A percentile compares a stretch with the other conserved stretches of the same genome.
phyloP scores from a whole-genome alignment of 495 filamentous ascomycete genomes.

The Penicillium longicatenatum region DNA sequence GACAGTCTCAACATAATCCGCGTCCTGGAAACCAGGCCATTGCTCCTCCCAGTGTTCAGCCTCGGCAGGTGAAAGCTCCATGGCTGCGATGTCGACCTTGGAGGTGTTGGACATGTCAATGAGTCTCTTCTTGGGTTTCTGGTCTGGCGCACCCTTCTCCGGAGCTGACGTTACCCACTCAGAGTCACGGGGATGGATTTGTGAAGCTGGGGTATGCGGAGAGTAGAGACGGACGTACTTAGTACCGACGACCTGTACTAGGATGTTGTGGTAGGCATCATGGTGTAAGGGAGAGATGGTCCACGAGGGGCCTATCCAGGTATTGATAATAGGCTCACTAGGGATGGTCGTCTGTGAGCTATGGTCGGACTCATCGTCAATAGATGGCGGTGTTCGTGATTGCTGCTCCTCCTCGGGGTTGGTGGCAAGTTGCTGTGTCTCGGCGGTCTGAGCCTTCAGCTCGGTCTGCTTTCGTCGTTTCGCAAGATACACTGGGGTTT shows the following conservation, averaged over 20 bases:
- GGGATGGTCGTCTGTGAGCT: conserved; percentile 21
- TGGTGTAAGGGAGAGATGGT: conserved; percentile 93
- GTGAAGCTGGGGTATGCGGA: conserved; percentile 55
- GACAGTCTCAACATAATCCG: conserved; percentile 77
- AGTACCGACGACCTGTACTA: conserved; percentile 84
- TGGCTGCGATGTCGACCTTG: conserved; percentile 65
- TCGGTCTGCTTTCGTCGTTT: conserved; percentile 35
- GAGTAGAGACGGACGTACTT: conserved; percentile 91
- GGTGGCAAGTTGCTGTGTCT: neutral
- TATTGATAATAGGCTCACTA: conserved; percentile 62
- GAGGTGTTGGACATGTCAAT: conserved; percentile 96
- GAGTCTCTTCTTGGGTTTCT: conserved; percentile 24
- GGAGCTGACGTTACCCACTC: conserved; percentile 52
- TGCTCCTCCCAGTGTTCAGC: conserved; percentile 51
- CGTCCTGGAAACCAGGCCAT: conserved; percentile 58
- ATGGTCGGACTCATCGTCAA: conserved; percentile 11
- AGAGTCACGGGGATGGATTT: conserved; percentile 66
- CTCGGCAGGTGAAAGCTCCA: conserved; percentile 48
- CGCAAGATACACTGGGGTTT: conserved; percentile 47
- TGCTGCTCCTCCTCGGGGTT: too few species aligned
- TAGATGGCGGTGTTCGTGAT: too few species aligned
- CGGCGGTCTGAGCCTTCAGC: conserved; percentile 19
- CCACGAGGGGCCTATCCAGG: conserved; percentile 86
- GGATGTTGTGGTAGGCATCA: conserved; percentile 91
- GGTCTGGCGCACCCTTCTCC: conserved; percentile 12